Conservation (phyloP, 352 stramenopile species). For the Pythium guiyangense region DNA sequence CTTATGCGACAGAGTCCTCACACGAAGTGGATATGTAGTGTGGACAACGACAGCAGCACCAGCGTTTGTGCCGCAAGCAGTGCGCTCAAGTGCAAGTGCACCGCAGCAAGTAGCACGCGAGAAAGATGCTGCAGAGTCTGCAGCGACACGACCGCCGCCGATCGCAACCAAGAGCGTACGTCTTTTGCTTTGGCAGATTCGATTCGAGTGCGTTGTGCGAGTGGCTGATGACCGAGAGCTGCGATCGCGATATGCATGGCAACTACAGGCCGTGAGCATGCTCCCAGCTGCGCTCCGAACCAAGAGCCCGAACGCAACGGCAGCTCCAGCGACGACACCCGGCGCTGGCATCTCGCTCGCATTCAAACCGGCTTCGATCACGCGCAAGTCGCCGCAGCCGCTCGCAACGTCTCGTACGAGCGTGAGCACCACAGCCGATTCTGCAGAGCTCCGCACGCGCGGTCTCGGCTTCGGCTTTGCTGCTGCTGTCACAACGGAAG, state of each 20-base stretch:
- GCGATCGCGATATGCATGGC: too few species aligned
- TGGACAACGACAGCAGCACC: conserved; percentile 41
- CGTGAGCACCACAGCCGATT: neutral
- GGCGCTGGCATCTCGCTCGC: conserved; percentile 33
- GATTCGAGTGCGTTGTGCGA: too few species aligned
- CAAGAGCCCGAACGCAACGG: conserved; percentile 28
- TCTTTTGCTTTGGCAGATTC: neutral
- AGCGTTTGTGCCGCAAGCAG: conserved; percentile 43
- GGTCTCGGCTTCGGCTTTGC: conserved; percentile 31
- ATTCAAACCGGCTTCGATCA: conserved; percentile 56
- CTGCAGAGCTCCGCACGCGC: conserved; percentile 2
- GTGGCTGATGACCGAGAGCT: too few species aligned
- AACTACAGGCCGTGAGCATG: conserved; percentile 35
- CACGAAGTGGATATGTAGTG: conserved; percentile 18
- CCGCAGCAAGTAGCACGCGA: neutral
- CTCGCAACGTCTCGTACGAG: neutral
- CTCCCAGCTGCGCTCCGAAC: conserved; percentile 36
- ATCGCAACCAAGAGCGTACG: conserved; percentile 21
- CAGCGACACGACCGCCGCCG: neutral
- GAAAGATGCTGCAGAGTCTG: neutral
- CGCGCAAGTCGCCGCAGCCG: conserved; percentile 20
- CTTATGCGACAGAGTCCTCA: neutral
- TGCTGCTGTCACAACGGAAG: conserved; percentile 26
- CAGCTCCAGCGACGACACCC: conserved; percentile 3
- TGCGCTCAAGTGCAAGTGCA: conserved; percentile 12